Conservation (phyloP, 2,329 filamentous ascomycete genomes). For the Ophiocordyceps camponoti-saundersi region DNA sequence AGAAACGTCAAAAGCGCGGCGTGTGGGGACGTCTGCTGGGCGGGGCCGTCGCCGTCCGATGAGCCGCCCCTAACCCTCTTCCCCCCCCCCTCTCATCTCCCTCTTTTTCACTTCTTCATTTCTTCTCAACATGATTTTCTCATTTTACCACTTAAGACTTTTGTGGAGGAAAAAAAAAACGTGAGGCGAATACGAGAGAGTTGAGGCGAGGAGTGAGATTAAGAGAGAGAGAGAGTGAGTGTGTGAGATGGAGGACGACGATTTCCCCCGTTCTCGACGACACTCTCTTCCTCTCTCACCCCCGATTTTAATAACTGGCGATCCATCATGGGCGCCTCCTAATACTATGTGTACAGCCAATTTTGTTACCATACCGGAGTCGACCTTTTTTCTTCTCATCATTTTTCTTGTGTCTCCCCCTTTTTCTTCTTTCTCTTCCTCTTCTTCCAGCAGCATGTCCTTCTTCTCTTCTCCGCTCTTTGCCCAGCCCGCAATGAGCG, state of each 20-base stretch:
- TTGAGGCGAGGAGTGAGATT: too few species aligned
- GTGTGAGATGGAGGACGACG: neutral
- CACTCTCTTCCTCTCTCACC: neutral
- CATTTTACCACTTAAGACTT: too few species aligned
- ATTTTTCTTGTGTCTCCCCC: neutral
- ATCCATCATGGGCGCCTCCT: neutral
- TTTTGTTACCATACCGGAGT: neutral
- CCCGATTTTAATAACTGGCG: neutral
- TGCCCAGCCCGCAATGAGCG: too few species aligned
- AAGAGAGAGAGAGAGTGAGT: neutral
- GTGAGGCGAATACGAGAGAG: too few species aligned
- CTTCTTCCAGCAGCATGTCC: neutral
- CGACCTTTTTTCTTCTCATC: neutral
- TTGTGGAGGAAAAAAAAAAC: too few species aligned
- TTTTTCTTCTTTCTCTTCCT: neutral
- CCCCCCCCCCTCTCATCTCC: too few species aligned
- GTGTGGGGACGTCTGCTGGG: constrained; percentile 38
- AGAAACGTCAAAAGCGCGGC: constrained; percentile 32
- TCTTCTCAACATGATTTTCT: neutral
- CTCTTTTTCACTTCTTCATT: neutral
- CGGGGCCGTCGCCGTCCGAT: constrained; percentile 22
- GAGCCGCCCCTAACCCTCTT: too few species aligned
- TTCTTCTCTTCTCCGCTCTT: neutral
- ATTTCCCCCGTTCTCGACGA: neutral
- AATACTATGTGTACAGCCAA: neutral